A percentile compares a stretch with the other conserved stretches of the same genome.
These are phyloP conservation scores for Leucocoprinus birnbaumii DNA, from an alignment of 768 basidiomycete genomes.

Conservation along the genomic window DNA sequence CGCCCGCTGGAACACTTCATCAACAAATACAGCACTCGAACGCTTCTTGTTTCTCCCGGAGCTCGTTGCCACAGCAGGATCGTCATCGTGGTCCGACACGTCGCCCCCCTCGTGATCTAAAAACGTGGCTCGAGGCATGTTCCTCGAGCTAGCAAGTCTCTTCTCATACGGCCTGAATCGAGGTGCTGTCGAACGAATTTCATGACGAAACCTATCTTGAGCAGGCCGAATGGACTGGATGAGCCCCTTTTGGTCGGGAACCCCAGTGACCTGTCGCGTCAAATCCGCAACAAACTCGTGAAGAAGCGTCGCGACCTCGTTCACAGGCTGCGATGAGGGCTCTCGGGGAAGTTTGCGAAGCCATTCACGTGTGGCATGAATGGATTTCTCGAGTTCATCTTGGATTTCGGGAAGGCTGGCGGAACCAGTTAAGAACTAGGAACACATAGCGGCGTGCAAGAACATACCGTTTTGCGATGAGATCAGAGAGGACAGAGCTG, in stretches of 20 bases:
- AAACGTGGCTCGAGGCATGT: background rate
- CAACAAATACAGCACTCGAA: conserved; percentile 17
- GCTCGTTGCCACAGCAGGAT: background rate
- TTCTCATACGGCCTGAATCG: conserved; percentile 11
- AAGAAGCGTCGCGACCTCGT: conserved; percentile 51
- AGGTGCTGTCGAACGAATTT: conserved; percentile 32
- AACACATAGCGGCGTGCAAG: background rate
- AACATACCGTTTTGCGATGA: conserved; percentile 58
- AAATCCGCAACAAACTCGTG: conserved; percentile 47
- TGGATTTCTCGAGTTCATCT: conserved; percentile 48
- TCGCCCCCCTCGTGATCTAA: conserved; percentile 17
- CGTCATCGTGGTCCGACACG: background rate
- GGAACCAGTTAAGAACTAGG: conserved; percentile 26
- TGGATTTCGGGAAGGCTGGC: conserved; percentile 61
- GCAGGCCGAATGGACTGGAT: conserved; percentile 53
- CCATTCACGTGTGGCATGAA: conserved; percentile 32
- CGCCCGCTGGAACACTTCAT: conserved; percentile 22
- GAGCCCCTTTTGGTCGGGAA: conserved; percentile 50
- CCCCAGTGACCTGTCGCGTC: conserved; percentile 44
- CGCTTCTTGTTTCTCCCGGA: background rate
- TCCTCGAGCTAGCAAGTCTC: background rate
- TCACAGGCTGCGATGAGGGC: conserved; percentile 53
- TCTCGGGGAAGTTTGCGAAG: conserved; percentile 39
- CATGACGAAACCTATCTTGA: conserved; percentile 42
- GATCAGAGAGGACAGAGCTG: conserved; percentile 57